These are phyloP conservation scores for Globisporangium mamillatum DNA, from an alignment of 352 stramenopile species.

Conservation along the genomic window DNA sequence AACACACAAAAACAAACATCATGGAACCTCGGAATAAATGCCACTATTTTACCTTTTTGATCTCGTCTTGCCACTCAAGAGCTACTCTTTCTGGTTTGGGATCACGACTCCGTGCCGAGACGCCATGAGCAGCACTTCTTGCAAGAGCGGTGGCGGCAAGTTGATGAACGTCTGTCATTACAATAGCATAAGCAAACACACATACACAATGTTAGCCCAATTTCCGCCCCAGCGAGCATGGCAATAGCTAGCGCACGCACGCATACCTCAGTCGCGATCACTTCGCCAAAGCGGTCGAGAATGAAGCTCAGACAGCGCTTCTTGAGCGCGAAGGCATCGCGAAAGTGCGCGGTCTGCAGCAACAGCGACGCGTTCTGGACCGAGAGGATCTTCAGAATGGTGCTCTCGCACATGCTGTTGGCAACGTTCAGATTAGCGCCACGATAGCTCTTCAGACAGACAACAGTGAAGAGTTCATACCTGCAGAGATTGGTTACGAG, in stretches of 20 bases:
- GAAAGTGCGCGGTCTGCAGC: conserved; percentile 71
- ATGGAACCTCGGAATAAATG: neutral
- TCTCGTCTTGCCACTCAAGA: neutral
- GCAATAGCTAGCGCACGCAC: neutral
- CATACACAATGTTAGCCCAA: neutral
- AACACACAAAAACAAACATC: neutral
- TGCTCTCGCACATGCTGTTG: conserved; percentile 68
- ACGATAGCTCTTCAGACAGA: neutral
- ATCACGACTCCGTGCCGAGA: conserved; percentile 67
- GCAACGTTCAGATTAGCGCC: neutral
- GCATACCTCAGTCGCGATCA: conserved; percentile 66
- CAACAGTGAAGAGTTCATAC: conserved; percentile 21
- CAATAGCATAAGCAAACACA: neutral
- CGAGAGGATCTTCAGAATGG: conserved; percentile 65
- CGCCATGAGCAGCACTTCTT: conserved; percentile 70
- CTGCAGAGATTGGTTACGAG: conserved; percentile 58
- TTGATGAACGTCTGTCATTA: conserved; percentile 47
- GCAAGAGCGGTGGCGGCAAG: conserved; percentile 55
- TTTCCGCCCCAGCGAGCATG: neutral
- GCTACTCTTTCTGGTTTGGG: conserved; percentile 41
- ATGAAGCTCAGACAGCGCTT: conserved; percentile 81
- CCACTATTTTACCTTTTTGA: neutral
- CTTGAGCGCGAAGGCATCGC: conserved; percentile 69
- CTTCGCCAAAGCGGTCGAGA: conserved; percentile 71
- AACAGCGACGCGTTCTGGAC: conserved; percentile 77